phyloP scores from a whole-genome alignment of 768 basidiomycete species.

The Auriculariales sp. region DNA sequence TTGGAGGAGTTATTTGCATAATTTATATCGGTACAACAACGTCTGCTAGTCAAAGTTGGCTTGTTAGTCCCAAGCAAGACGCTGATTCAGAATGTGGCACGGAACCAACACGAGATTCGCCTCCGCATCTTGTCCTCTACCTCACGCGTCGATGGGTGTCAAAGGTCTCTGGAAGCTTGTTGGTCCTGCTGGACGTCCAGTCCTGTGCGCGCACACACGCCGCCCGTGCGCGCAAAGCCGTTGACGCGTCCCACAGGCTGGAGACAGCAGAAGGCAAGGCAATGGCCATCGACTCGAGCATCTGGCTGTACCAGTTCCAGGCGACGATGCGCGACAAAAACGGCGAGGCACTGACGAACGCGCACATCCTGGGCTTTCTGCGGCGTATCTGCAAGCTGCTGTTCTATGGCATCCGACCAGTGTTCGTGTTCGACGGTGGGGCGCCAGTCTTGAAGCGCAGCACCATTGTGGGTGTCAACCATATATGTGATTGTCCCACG shows the following conservation, averaged over 20 bases:
- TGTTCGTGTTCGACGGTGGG: conserved; percentile 97
- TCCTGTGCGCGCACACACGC: conserved; percentile 43
- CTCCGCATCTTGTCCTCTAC: no score
- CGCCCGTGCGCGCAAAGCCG: neutral
- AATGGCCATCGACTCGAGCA: conserved; percentile 96
- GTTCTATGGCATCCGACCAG: conserved; percentile 95
- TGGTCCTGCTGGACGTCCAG: conserved; percentile 84
- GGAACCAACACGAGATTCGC: no score
- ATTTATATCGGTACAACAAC: no score
- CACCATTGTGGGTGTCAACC: conserved; percentile 57
- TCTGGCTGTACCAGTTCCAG: conserved; percentile 99
- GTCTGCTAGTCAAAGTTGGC: no score
- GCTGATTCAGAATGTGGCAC: no score
- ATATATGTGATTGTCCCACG: neutral
- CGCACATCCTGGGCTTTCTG: conserved; percentile 83
- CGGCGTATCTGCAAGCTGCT: conserved; percentile 86
- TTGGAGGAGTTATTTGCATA: no score
- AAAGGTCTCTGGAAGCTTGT: conserved; percentile 91
- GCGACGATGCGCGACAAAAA: conserved; percentile 98
- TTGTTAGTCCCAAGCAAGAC: no score
- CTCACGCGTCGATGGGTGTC: no score
- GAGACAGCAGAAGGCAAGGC: conserved; percentile 92
- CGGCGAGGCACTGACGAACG: conserved; percentile 77
- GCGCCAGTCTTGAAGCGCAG: conserved; percentile 80
- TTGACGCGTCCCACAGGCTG: conserved; percentile 33